Conservation (phyloP, 2,329 filamentous ascomycete species). For the Colletotrichum musicola region DNA sequence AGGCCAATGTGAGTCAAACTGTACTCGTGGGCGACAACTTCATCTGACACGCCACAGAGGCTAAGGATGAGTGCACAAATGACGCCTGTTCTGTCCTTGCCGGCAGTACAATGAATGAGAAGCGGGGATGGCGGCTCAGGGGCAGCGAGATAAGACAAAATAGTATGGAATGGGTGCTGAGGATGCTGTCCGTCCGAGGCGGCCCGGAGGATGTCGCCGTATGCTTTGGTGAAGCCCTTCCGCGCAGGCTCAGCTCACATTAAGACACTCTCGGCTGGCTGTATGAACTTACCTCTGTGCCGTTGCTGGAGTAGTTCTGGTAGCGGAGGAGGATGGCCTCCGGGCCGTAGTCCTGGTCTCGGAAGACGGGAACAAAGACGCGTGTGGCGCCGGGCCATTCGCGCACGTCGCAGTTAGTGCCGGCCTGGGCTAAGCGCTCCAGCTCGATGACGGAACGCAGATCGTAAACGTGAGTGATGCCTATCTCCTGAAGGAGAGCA, state of each 20-base stretch:
- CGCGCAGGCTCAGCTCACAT: background rate
- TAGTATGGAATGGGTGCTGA: constrained; percentile 58
- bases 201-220: constrained; percentile 69
- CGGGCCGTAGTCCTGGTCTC: constrained; percentile 70
- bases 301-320: constrained; percentile 68
- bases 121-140: constrained; percentile 59
- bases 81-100: constrained; percentile 83
- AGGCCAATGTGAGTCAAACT: constrained; percentile 74
- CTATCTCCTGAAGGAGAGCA: constrained; percentile 63
- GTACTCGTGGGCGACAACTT: constrained; percentile 76
- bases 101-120: constrained; percentile 80
- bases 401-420: constrained; percentile 44
- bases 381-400: constrained; percentile 56
- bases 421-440: constrained; percentile 49
- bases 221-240: constrained; percentile 72
- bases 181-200: constrained; percentile 52
- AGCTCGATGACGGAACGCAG: constrained; percentile 74
- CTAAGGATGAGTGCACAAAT: constrained; percentile 74
- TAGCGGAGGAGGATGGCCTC: constrained; percentile 73
- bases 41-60: constrained; percentile 71
- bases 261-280: background rate
- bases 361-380: constrained; percentile 75
- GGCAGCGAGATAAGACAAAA: constrained; percentile 67
- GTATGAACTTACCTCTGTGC: constrained; percentile 48
- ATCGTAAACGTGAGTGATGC: constrained; percentile 77